These are phyloP conservation scores for Pascua sp. DNA, from an alignment of 1,284 basidiomycete genomes.

Conservation along the genomic window DNA sequence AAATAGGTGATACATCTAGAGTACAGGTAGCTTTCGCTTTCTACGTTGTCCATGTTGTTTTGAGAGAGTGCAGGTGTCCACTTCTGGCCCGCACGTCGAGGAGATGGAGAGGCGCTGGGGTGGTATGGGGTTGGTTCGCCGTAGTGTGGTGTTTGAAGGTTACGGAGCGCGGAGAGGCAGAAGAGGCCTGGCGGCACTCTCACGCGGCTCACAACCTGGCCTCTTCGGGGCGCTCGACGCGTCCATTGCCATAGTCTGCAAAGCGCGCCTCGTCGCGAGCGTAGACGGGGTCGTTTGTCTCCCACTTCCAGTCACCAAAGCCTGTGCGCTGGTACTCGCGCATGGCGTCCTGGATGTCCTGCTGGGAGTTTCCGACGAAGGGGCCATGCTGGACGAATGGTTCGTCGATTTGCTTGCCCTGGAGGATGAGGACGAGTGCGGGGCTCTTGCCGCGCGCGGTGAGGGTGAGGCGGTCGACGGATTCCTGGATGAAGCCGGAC, in stretches of 20 bases:
- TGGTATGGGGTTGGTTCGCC: no score
- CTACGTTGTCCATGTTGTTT: no score
- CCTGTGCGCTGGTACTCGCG: slow-evolving; percentile 13
- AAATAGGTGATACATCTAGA: no score
- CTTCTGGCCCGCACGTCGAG: no score
- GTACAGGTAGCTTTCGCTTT: no score
- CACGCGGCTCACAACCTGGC: no score
- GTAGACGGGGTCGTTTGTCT: slow-evolving; percentile 5
- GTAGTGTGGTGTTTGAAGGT: no score
- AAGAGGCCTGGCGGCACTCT: no score
- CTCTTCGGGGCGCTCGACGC: slow-evolving; percentile 9
- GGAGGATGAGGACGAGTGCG: slow-evolving; percentile 13
- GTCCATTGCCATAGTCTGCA: slow-evolving; percentile 12
- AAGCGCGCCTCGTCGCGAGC: slow-evolving; percentile 7
- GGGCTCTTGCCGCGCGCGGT: slow-evolving; percentile 1
- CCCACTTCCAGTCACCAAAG: slow-evolving; percentile 15
- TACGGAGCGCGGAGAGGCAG: no score
- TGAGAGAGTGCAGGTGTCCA: no score
- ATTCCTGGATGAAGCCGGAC: slow-evolving; percentile 5
- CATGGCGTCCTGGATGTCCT: slow-evolving; percentile 13
- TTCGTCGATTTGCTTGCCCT: slow-evolving; percentile 16
- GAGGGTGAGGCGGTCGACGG: slow-evolving; percentile 6
- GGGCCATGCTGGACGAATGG: slow-evolving; percentile 17
- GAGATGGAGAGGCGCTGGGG: no score
- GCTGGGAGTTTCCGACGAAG: slow-evolving; percentile 19